Percentiles rank a stretch among this genome's conserved stretches.
These are phyloP conservation scores for Parsonsia alboflavescens DNA, from an alignment of 257 asterid genomes.

Conservation along the genomic window DNA sequence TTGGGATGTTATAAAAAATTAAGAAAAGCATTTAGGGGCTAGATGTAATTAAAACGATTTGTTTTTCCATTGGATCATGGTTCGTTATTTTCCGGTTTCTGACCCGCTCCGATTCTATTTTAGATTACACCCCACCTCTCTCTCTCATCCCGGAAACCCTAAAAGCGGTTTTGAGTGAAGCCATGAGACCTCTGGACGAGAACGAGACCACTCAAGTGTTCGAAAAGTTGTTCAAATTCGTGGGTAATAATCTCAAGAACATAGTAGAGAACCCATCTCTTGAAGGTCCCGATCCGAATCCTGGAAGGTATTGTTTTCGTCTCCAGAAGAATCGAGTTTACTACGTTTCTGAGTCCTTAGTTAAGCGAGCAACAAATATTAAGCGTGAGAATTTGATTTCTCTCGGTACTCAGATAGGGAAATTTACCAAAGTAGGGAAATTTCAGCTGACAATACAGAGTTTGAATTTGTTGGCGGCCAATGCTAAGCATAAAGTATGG, in stretches of 20 bases:
- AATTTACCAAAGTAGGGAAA: constrained; percentile 66
- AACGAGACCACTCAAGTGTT: constrained; percentile 73
- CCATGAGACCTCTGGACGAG: constrained; percentile 83
- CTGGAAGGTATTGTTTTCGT: constrained; percentile 85
- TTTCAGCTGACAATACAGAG: constrained; percentile 66
- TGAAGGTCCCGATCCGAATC: constrained; percentile 69
- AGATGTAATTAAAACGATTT: too few relatives aligned
- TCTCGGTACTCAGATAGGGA: constrained; percentile 77
- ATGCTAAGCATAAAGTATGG: constrained; percentile 90
- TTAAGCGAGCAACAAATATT: constrained; percentile 79
- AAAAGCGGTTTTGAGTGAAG: neutral
- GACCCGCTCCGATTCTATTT: neutral
- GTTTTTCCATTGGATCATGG: too few relatives aligned
- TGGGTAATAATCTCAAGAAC: constrained; percentile 67
- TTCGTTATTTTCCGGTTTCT: too few relatives aligned
- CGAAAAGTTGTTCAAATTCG: constrained; percentile 84
- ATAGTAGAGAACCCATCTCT: constrained; percentile 74
- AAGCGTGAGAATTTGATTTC: constrained; percentile 71
- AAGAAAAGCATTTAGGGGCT: too few relatives aligned
- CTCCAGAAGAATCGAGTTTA: constrained; percentile 70
- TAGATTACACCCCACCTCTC: neutral
- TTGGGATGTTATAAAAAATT: too few relatives aligned
- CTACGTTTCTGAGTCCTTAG: constrained; percentile 80
- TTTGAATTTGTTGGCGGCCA: constrained; percentile 56
- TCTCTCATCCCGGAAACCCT: constrained; percentile 1